These are phyloP conservation scores for Trametes versicolor DNA, from an alignment of 1,284 basidiomycete genomes.

Conservation along the genomic window DNA sequence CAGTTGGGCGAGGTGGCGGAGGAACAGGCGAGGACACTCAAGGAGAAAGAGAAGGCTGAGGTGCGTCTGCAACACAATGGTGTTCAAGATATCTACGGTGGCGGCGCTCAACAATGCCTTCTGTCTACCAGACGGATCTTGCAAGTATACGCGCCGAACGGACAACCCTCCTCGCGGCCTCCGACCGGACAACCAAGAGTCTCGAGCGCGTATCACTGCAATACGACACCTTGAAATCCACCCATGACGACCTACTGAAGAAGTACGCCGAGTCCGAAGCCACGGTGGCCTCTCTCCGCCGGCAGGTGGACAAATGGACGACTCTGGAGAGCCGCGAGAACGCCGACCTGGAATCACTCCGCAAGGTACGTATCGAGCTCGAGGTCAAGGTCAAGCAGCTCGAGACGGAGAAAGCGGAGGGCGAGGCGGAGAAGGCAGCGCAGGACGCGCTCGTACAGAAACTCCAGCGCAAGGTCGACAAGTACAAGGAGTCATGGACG, in stretches of 20 bases:
- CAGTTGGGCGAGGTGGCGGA: constrained; percentile 49
- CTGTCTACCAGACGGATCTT: constrained; percentile 47
- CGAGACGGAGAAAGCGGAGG: constrained; percentile 50
- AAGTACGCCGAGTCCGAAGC: constrained; percentile 65
- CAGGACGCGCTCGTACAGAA: constrained; percentile 38
- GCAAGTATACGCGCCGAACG: constrained; percentile 43
- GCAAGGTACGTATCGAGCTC: constrained; percentile 64
- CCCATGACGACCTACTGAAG: constrained; percentile 62
- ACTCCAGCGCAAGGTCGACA: constrained; percentile 37
- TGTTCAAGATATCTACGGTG: constrained; percentile 3
- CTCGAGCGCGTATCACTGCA: constrained; percentile 66
- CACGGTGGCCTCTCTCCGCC: constrained; percentile 61
- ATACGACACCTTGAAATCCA: constrained; percentile 63
- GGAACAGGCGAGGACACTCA: constrained; percentile 56
- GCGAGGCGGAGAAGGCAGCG: constrained; percentile 41
- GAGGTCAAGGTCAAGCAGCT: constrained; percentile 64
- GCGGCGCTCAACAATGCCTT: constrained; percentile 5
- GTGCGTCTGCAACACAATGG: constrained; percentile 32
- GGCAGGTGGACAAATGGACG: constrained; percentile 75
- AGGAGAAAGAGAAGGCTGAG: constrained; percentile 44
- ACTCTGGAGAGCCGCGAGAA: constrained; percentile 70
- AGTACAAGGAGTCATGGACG: constrained; percentile 37
- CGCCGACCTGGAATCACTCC: constrained; percentile 61
- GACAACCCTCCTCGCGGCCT: constrained; percentile 56
- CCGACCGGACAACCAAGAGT: constrained; percentile 56